Evolutionary conservation across 2,329 filamentous ascomycete genomes (phyloP), one percentile per base, ranked within the genome.

Genomic region (Huntiella savannae): DNA sequence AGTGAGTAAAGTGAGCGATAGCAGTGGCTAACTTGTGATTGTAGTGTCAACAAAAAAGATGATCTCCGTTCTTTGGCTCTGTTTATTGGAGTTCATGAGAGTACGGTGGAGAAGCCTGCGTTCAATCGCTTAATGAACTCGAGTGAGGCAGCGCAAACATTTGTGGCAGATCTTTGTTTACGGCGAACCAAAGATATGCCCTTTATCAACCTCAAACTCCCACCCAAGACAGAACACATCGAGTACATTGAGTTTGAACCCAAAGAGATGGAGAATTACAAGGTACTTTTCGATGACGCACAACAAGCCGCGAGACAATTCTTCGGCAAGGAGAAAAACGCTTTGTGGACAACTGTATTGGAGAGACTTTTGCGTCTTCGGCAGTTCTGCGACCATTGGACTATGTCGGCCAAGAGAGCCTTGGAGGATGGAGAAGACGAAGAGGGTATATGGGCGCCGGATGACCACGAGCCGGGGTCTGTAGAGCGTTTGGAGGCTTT

Each of bases 361-460:
- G 85, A 93, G 60, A 73, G 86, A 12, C 68, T 94, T 4, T 71
- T 94, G 4, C 77, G 87, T 10, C 73, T 93, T 53, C 75, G 87
- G 13, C 86, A 94, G 62, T 73, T 82, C 10, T 94, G 86, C 61
- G 86, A 88, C 53, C 86, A 93, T 58, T 92, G 84, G 83, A 78
- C 79, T 6, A 70, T 95, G 10, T 49, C 8, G 84, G 82, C 56
- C 79, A 77, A 43, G 69, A 80, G 46, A 32, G 77, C 82, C 10
- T 69, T 92, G n/a, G 70, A 73, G 4, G 6, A 43, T 2, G 39
- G 38, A 6, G 43, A 46, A n/a, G 22, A 28, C 2, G 22, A 28
- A 22, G 15, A 5, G 17, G 19, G 11, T n/a, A 33, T 28, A 13
- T 32, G 22, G 22, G 22, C 22, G 8, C 8, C 22, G 22, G 42